phyloP scores from a whole-genome alignment of 371 early-diverging fungal species.

The Rhizomucor pusillus region DNA sequence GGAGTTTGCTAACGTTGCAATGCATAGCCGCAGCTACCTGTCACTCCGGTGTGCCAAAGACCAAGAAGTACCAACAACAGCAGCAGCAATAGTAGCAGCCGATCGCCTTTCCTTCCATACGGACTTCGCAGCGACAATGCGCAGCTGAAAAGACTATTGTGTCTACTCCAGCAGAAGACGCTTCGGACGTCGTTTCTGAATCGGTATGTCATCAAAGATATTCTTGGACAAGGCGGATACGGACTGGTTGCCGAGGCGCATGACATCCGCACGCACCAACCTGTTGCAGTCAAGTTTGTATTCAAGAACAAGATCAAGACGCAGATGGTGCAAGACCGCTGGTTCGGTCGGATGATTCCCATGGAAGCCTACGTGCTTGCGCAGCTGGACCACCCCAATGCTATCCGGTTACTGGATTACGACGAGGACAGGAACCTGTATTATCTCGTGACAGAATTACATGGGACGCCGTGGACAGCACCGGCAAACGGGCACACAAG shows the following conservation, averaged over 20 bases:
- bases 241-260: slow-evolving; percentile 72
- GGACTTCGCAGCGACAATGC: too few relatives aligned
- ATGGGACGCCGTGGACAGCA: slow-evolving; percentile 68
- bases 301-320: slow-evolving; percentile 61
- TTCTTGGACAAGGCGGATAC: slow-evolving; percentile 80
- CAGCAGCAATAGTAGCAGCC: too few relatives aligned
- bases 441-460: slow-evolving; percentile 78
- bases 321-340: slow-evolving; percentile 58
- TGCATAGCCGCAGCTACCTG: too few relatives aligned
- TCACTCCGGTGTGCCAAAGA: too few relatives aligned
- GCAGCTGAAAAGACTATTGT: too few relatives aligned
- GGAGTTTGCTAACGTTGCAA: too few relatives aligned
- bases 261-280: slow-evolving; percentile 44
- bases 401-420: slow-evolving; percentile 66
- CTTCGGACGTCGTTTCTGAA: too few relatives aligned
- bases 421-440: slow-evolving; percentile 66
- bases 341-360: slow-evolving; percentile 66
- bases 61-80: too few relatives aligned
- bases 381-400: slow-evolving; percentile 65
- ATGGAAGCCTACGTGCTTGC: slow-evolving; percentile 75
- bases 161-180: too few relatives aligned
- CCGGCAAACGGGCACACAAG: slow-evolving; percentile 44
- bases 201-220: too few relatives aligned
- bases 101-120: too few relatives aligned
- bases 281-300: slow-evolving; percentile 83